phyloP scores from a whole-genome alignment of 1,284 basidiomycete species.

The Abortiporus biennis region DNA sequence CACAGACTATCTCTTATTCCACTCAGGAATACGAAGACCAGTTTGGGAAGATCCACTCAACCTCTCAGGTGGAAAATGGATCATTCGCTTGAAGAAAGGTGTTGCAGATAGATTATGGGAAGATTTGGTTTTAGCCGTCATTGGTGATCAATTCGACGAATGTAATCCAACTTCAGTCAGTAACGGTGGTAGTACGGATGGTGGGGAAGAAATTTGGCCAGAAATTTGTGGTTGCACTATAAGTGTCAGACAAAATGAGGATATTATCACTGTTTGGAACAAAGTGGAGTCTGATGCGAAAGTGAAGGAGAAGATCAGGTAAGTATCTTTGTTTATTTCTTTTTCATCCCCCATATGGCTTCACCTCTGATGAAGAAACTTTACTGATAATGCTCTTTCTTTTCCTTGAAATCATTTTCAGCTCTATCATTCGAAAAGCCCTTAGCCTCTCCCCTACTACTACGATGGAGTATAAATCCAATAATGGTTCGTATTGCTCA shows the following conservation, averaged over 20 bases:
- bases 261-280: slow-evolving; percentile 81
- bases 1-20: slow-evolving; percentile 84
- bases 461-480: slow-evolving; percentile 82
- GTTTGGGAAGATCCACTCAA: slow-evolving; percentile 92
- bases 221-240: slow-evolving; percentile 84
- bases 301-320: slow-evolving; percentile 71
- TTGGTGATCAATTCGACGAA: slow-evolving; percentile 75
- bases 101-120: slow-evolving; percentile 81
- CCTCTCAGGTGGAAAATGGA: slow-evolving; percentile 87
- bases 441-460: slow-evolving; percentile 65
- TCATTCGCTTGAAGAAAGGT: slow-evolving; percentile 79
- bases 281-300: slow-evolving; percentile 59
- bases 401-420: too few species aligned
- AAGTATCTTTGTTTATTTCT: slow-evolving; percentile 8
- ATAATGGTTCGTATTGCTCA: slow-evolving; percentile 52
- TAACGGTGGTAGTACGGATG: slow-evolving; percentile 18
- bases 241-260: slow-evolving; percentile 77
- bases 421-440: slow-evolving; percentile 63
- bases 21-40: slow-evolving; percentile 72
- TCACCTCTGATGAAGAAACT: neutral
- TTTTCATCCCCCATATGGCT: neutral
- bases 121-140: slow-evolving; percentile 69
- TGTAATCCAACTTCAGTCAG: slow-evolving; percentile 29
- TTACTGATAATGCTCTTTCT: too few species aligned
- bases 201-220: slow-evolving; percentile 43